These are phyloP conservation scores for Pythium dissotocum DNA, from an alignment of 352 stramenopile genomes.

Conservation along the genomic window DNA sequence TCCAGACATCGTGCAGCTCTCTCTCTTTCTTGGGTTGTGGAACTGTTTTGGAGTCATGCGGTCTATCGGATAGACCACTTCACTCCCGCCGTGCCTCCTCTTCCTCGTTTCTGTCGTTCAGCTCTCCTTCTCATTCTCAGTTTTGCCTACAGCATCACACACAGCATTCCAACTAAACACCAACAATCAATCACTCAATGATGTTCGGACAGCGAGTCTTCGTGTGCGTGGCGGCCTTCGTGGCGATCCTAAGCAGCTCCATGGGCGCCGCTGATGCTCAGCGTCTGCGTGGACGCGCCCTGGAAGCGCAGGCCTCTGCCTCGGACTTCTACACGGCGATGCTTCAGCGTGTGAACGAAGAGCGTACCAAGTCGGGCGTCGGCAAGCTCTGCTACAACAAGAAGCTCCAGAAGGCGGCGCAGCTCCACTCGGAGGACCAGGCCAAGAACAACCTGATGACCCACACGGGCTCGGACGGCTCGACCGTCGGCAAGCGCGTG, in stretches of 20 bases:
- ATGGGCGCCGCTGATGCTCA: conserved; percentile 4
- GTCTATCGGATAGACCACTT: neutral
- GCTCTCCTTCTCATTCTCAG: neutral
- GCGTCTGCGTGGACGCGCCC: conserved; percentile 15
- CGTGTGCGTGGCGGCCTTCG: conserved; percentile 13
- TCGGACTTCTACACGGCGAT: conserved; percentile 33
- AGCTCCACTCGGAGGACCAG: conserved; percentile 30
- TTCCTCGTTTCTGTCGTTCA: neutral
- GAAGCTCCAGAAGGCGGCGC: conserved; percentile 28
- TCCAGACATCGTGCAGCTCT: neutral
- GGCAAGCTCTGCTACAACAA: conserved; percentile 17
- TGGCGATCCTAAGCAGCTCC: conserved; percentile 14
- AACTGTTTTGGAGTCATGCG: neutral
- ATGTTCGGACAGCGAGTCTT: conserved; percentile 24
- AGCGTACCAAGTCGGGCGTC: conserved; percentile 40
- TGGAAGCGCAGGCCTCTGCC: conserved; percentile 10
- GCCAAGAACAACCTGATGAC: conserved; percentile 28
- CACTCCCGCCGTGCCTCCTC: neutral
- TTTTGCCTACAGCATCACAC: neutral
- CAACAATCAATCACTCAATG: neutral
- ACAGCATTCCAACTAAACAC: neutral
- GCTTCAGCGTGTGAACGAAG: conserved; percentile 51
- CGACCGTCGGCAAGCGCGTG: conserved; percentile 24
- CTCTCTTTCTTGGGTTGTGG: neutral
- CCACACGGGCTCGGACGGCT: conserved; percentile 24